phyloP scores from a whole-genome alignment of 2,329 filamentous ascomycete genomes.

The Colletotrichum magnum region DNA sequence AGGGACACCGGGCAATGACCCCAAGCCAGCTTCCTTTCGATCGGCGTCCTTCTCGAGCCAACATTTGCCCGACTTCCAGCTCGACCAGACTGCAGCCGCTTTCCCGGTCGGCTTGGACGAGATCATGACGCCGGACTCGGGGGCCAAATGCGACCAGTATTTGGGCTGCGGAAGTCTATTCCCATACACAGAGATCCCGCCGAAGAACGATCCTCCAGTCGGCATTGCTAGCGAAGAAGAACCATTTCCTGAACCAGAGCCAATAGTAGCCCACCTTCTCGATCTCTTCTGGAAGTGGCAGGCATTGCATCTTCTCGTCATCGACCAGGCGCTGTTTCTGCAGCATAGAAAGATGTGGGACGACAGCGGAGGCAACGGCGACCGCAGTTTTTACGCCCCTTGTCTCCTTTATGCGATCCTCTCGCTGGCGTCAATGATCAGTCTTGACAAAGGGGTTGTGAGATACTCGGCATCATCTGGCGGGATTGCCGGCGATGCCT shows the following conservation, averaged over 20 bases:
- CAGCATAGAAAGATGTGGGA: constrained; percentile 27
- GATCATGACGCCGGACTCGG: neutral
- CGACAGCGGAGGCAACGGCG: constrained; percentile 1
- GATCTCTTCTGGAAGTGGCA: constrained; percentile 37
- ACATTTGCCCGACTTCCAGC: neutral
- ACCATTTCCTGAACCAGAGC: constrained; percentile 30
- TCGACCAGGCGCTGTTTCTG: constrained; percentile 22
- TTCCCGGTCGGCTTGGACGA: constrained; percentile 23
- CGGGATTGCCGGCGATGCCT: constrained; percentile 14
- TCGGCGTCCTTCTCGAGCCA: constrained; percentile 29
- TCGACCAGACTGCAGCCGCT: neutral
- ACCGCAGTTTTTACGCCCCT: constrained; percentile 15
- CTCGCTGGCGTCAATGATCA: constrained; percentile 33
- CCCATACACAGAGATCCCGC: constrained; percentile 7
- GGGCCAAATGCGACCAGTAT: constrained; percentile 9
- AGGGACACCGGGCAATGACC: constrained; percentile 5
- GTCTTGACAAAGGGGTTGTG: constrained; percentile 30
- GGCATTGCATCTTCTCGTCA: constrained; percentile 17
- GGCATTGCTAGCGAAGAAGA: neutral
- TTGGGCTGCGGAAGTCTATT: constrained; percentile 18
- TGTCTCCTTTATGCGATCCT: constrained; percentile 27
- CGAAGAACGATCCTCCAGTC: neutral
- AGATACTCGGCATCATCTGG: constrained; percentile 25
- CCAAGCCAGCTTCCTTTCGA: neutral
- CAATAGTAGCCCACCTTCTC: constrained; percentile 30